Base-by-base conservation (phyloP, 192 early-diverging fungal genomes). In the Rhizophagus clarus region DNA sequence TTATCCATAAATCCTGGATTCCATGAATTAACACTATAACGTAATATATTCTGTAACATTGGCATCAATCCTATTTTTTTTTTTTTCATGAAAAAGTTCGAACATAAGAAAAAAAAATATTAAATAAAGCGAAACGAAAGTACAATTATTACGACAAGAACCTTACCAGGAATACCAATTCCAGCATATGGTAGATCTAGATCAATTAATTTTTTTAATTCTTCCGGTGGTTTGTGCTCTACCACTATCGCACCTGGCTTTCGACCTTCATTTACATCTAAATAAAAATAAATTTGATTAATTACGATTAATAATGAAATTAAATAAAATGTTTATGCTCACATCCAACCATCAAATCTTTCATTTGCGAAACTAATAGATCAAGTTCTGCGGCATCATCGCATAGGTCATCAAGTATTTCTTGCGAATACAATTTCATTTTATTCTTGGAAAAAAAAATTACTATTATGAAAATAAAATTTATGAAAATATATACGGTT, bases 1-100 rank as follows among this genome's bases (percentile, higher is more conserved):
- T 95, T 96, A 82, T 94, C 94, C 85, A 96, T 85, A 74, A 95
- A 96, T 29, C 91, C 80, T 7, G 90, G 88, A 81, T 91, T 93
- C 87, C 91, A 93, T 11, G 89, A 83, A 66, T 89, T 86, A 29
- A 91, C 89, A 79, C 89, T 92, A 74, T 86, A 85, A 64, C 78
- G 64, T 56, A 91, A 63, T 3, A 87, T 84, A 61, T 86, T 81
- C 5, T 84, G 83, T 75, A 89, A 83, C 3, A 84, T 76, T 56
- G 85, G 83, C 63, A 86, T 84, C 34, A 86, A 80, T 24, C 83
- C 85, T 86, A 81, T 60, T 31, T 31, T 37, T 76, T 72, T 40
- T 11, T 61, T 72, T 40, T 11, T 61, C 9, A 29, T 1, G 26
- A 7, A 31, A 62, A 26, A 76, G 20, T 62, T 32, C 9, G 9